Base-by-base conservation (phyloP, 306 rosid genomes). In the Medicago lupulina region DNA sequence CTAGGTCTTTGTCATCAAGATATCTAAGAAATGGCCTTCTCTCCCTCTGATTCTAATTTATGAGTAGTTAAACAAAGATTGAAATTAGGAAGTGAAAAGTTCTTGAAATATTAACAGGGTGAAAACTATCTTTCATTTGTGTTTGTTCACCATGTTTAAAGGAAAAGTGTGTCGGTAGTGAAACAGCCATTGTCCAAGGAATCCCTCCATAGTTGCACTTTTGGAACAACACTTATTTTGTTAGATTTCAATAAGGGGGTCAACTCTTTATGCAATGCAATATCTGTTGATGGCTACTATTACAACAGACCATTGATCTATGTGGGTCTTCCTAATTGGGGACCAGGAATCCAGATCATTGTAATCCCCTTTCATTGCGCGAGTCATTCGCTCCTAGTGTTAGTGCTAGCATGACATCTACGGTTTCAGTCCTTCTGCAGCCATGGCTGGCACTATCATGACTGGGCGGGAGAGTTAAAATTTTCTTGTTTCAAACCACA, bases 321-420 rank as follows among this genome's bases (percentile, higher is more conserved):
- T n/a, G 69, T n/a, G 49, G 69, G 69, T 39, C 15, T 36, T 64
- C 25, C n/a, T 64, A 9, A 64, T 16, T 64, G 46, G 69, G 69
- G 69, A 64, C 46, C n/a, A 38, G 25, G 69, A 64, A 64, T 16
- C 23, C 23, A 41, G 38, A 64, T 38, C 28, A 64, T n/a, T 38
- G 69, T 10, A 64, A 38, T 62, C 46, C 68, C 19, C 68, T 38
- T 62, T 14, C 14, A 7, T 4, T 38, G 69, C 15, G 2, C 38
- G 69, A 16, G 69, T 38, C 69, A 64, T 28, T 63, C 23, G 5
- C 13, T 15, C 38, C 16, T 64, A 16, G 69, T 38, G 49, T 25
- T 38, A 62, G 13, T 34, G 19, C 40, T 31, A 63, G 36, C 12
- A 63, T 36, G 47, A 36, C 8, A 36, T 36, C 9, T 15, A 34